Percentiles rank a stretch among this genome's conserved stretches.
Conservation (phyloP, 1,139 yeast genomes). For the Pichia sp. region DNA sequence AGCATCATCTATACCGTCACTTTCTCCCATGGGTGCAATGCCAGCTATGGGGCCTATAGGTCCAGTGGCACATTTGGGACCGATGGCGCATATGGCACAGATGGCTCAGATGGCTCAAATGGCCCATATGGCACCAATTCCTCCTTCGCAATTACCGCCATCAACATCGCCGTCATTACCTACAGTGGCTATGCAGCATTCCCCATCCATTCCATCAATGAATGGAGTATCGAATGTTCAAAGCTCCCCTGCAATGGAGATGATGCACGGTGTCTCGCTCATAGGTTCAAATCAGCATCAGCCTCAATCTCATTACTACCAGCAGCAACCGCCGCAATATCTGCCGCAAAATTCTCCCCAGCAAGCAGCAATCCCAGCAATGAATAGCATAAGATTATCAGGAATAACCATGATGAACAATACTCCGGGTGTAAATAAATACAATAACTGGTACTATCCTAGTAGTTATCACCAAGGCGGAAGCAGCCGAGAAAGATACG, state of each 20-base stretch:
- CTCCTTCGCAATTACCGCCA: not conserved
- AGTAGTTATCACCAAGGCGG: not conserved
- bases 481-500: not conserved
- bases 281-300: not conserved
- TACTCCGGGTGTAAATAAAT: not conserved
- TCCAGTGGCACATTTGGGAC: not conserved
- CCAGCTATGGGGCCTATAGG: not conserved
- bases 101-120: not conserved
- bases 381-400: not conserved
- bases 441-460: slow-evolving; percentile 1
- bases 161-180: not conserved
- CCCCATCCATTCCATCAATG: not conserved
- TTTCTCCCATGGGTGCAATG: slow-evolving; percentile 1
- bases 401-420: not conserved
- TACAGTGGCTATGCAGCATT: not conserved
- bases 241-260: not conserved
- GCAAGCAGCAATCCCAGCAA: not conserved
- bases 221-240: not conserved
- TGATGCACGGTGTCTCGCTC: not conserved
- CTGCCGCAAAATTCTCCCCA: not conserved
- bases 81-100: not conserved
- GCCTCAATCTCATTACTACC: not conserved
- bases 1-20: not conserved
- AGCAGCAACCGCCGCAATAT: not conserved
- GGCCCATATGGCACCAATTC: not conserved